Conservation (phyloP, 495 filamentous ascomycete species). For the Tuber melanosporum region DNA sequence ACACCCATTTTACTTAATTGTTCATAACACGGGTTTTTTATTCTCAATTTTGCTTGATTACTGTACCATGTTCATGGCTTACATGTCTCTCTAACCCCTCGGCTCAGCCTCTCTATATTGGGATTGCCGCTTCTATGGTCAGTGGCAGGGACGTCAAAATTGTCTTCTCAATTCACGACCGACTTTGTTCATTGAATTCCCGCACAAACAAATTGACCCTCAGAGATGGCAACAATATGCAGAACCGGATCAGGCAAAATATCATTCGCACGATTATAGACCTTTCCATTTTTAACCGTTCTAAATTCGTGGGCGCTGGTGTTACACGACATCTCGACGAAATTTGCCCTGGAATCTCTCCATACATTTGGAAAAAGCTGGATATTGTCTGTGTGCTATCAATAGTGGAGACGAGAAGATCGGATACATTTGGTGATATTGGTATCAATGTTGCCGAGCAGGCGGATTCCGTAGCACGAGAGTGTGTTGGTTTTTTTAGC, state of each 20-base stretch:
- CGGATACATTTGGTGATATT: slow-evolving; percentile 8
- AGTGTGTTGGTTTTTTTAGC: slow-evolving; percentile 78
- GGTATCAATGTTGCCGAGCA: slow-evolving; percentile 65
- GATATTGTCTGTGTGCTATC: slow-evolving; percentile 68
- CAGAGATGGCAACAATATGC: slow-evolving; percentile 38
- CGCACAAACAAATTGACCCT: slow-evolving; percentile 51
- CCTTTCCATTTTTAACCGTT: slow-evolving; percentile 52
- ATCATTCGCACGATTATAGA: slow-evolving; percentile 50
- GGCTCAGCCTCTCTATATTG: slow-evolving; percentile 58
- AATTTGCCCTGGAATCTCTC: slow-evolving; percentile 56
- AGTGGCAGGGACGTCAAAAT: slow-evolving; percentile 51
- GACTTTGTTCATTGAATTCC: slow-evolving; percentile 69
- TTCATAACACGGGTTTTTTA: too few relatives aligned
- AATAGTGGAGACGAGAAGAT: slow-evolving; percentile 38
- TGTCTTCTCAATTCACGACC: slow-evolving; percentile 69
- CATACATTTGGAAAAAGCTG: slow-evolving; percentile 65
- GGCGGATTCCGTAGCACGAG: slow-evolving; percentile 77
- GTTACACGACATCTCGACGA: slow-evolving; percentile 50
- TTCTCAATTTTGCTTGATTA: neutral
- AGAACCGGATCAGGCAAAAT: slow-evolving; percentile 51
- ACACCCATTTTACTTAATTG: too few relatives aligned
- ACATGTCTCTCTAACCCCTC: neutral
- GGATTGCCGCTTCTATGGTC: slow-evolving; percentile 53
- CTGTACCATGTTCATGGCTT: too few relatives aligned
- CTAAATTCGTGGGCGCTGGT: slow-evolving; percentile 63